Base-by-base conservation (phyloP, 768 basidiomycete genomes). In the Phylloporus arenicola region DNA sequence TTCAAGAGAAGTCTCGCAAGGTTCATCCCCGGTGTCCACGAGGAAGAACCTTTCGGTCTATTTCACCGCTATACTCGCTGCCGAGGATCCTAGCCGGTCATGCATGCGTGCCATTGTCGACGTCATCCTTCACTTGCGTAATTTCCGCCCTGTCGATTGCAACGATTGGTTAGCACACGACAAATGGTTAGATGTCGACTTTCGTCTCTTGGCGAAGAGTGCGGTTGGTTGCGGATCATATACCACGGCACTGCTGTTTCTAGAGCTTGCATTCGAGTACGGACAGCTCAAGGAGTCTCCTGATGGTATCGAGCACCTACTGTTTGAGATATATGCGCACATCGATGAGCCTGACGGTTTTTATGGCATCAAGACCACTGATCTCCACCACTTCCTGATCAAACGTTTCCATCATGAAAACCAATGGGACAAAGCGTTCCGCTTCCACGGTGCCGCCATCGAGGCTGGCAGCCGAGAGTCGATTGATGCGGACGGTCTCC, bases 301-400 rank as follows among this genome's bases (percentile, higher is more conserved):
- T 3, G 54, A 55, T 10, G 65, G 69, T 14, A 70, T 75, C 1
- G 88, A 92, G 56, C 73, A 86, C 50, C 75, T 94, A 22, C 71
- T 98, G 19, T 97, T 92, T 70, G 86, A 87, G 44, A 92, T 98
- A 44, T 99, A 98, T 62, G 83, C 84, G 47, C 87, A 92, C 58
- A 92, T 99, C 52, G 94, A 96, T 61, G 96, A 99, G 64, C 94
- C 94, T 0, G 96, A 99, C 59, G 93, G 96, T 2, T 99, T 99
- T 65, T 99, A 99, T 67, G 92, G 92, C 6, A 92, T 98, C 52
- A 77, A 84, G 54, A 83, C 86, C 7, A 68, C 76, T 29, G 83
- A 98, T 61, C 77, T 89, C n/a, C 78, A 82, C 22, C 77, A 80
- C 39, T 88, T 93, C 49, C 76, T 99, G 31, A 75, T 93, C 45